Evolutionary conservation across 495 filamentous ascomycete species (phyloP), one percentile per base, ranked within the genome.

Genomic region (Hypoxylon trugodes): DNA sequence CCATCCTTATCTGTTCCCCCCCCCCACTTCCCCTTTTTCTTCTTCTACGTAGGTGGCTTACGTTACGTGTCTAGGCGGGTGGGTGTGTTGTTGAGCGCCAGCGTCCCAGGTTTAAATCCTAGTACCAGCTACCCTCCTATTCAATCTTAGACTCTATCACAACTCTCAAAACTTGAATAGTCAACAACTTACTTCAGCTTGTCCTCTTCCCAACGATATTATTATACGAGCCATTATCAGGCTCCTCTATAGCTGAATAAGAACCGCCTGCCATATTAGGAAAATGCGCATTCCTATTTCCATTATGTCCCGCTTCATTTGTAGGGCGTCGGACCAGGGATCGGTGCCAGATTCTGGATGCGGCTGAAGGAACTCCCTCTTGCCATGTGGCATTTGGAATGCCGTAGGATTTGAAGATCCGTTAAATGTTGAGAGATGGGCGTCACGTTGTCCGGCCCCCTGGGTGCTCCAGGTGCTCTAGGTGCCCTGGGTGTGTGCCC

Each of bases 341-440:
- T 48, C 47, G 40, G 41, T 33, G 22, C 32, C 30, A 6, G n/a
- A 18, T 47, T 53, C 12, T 28, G 21, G 15, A 54, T 54, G 61
- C 61, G 54, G 61, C 61, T 59, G 61, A 65, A 59, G n/a, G 37
- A 52, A 48, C 9, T n/a, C 37, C 35, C 2, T 42, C 38, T 46
- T 38, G 40, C 21, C 26, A 40, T 49, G 24, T 36, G 12, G 49
- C 36, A 49, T 54, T 30, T 15, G 35, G 35, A 19, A 10, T 6
- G 6, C 26, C 4, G 43, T 30, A 60, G 62, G 55, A 66, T 60
- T 51, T 16, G 28, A 18, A 22, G 43, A 45, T 15, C 32, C 25
- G 12, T 48, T 52, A 6, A 46, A 57, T 25, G 10, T 38, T 12
- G 46, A 16, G n/a, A 30, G 21, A 24, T 13, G 28, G 41, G 21